These are phyloP conservation scores for Oryza glumipatula DNA, from an alignment of 176 grass and related monocot genomes.

Conservation along the genomic window DNA sequence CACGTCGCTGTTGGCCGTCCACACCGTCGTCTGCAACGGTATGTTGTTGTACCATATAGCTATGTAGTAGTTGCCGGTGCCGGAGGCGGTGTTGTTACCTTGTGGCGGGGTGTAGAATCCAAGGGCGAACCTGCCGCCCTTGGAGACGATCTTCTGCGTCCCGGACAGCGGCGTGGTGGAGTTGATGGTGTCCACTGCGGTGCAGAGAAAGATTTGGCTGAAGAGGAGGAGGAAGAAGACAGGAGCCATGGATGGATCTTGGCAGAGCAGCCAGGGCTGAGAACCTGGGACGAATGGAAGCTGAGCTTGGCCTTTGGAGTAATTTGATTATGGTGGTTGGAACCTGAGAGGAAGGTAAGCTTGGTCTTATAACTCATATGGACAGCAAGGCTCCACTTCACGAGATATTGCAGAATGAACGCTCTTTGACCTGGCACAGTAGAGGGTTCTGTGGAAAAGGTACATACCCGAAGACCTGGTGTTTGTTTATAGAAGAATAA, in stretches of 20 bases:
- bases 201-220: constrained; percentile 38
- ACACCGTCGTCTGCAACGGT: constrained; percentile 48
- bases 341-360: background rate
- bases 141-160: constrained; percentile 61
- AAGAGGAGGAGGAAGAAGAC: constrained; percentile 42
- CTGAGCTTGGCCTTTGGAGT: constrained; percentile 23
- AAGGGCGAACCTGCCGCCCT: constrained; percentile 53
- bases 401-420: constrained; percentile 18
- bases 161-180: constrained; percentile 59
- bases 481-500: constrained; percentile 1
- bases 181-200: constrained; percentile 65
- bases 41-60: constrained; percentile 91
- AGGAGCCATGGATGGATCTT: constrained; percentile 43
- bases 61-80: constrained; percentile 66
- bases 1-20: constrained; percentile 53
- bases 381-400: constrained; percentile 19
- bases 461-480: constrained; percentile 7
- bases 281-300: background rate
- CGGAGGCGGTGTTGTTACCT: constrained; percentile 40
- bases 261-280: constrained; percentile 24
- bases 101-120: constrained; percentile 67
- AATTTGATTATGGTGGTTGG: constrained; percentile 10
- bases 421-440: constrained; percentile 45
- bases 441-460: background rate
- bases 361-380: background rate